A percentile compares a stretch with the other conserved stretches of the same genome.
Evolutionary conservation across 108 stramenopile species (phyloP).

Genomic region (Aurantiochytrium sp.): DNA sequence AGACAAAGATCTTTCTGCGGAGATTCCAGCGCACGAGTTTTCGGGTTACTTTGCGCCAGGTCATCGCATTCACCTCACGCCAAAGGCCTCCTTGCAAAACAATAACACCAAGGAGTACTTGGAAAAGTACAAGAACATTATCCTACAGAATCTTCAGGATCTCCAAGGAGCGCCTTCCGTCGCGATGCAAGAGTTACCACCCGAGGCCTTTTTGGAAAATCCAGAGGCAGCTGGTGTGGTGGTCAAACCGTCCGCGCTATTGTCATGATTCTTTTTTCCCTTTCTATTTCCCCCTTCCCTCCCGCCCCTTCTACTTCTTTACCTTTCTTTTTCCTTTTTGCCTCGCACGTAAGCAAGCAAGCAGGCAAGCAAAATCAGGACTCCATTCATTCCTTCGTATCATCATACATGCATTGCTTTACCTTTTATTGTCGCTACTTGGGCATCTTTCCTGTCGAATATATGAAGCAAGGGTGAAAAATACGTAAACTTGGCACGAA

Average conservation of each 20-base stretch:
- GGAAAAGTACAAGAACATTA: conserved; percentile 47
- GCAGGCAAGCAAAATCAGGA: too few relatives aligned
- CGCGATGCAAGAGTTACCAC: not conserved
- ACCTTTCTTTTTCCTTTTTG: not conserved
- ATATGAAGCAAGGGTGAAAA: too few relatives aligned
- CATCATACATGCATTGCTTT: too few relatives aligned
- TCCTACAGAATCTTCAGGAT: conserved; percentile 63
- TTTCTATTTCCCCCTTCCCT: not conserved
- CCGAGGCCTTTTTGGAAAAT: not conserved
- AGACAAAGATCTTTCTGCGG: conserved; percentile 67
- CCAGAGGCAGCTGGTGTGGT: not conserved
- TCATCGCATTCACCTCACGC: conserved; percentile 85
- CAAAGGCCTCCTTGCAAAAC: conserved; percentile 68
- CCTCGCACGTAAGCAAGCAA: too few relatives aligned
- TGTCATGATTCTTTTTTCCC: not conserved
- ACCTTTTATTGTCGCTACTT: too few relatives aligned
- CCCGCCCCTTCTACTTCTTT: not conserved
- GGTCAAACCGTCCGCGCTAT: not conserved
- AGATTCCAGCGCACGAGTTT: conserved; percentile 98
- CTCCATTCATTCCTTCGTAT: too few relatives aligned
- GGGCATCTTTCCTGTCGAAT: too few relatives aligned
- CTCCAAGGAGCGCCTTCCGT: conserved; percentile 7
- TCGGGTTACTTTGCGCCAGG: conserved; percentile 97
- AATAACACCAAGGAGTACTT: conserved; percentile 62
- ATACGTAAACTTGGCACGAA: not conserved